Conservation (phyloP, 495 filamentous ascomycete species). For the Aspergillus ellipticus region DNA sequence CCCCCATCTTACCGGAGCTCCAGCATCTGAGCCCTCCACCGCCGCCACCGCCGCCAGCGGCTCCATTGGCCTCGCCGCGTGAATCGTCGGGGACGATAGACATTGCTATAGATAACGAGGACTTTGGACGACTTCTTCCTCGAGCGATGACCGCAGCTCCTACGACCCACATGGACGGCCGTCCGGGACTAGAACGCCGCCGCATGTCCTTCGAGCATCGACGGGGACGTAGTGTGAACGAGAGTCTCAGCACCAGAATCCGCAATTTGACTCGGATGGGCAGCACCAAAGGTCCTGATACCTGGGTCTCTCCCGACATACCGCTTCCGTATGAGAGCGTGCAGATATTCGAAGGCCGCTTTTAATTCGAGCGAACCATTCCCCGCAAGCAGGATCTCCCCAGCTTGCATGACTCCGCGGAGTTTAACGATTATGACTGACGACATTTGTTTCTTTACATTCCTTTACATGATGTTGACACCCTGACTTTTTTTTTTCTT, state of each 20-base stretch:
- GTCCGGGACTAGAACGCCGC: conserved; percentile 20
- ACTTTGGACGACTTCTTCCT: conserved; percentile 32
- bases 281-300: conserved; percentile 55
- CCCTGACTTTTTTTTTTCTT: background rate
- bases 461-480: background rate
- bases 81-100: conserved; percentile 60
- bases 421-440: conserved; percentile 4
- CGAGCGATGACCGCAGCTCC: conserved; percentile 43
- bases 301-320: conserved; percentile 22
- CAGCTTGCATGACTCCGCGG: background rate
- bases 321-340: conserved; percentile 35
- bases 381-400: background rate
- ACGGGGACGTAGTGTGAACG: conserved; percentile 63
- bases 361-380: conserved; percentile 10
- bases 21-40: conserved; percentile 75
- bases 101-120: conserved; percentile 64
- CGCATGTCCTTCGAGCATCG: conserved; percentile 55
- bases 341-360: conserved; percentile 23
- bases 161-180: conserved; percentile 21
- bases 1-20: conserved; percentile 75
- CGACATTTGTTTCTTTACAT: conserved; percentile 2
- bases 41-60: conserved; percentile 48
- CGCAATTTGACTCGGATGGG: conserved; percentile 66
- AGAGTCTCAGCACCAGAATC: conserved; percentile 62
- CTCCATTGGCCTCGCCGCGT: conserved; percentile 33